Evolutionary conservation across 257 asterid genomes (phyloP).

Genomic region (Datura wrightii): DNA sequence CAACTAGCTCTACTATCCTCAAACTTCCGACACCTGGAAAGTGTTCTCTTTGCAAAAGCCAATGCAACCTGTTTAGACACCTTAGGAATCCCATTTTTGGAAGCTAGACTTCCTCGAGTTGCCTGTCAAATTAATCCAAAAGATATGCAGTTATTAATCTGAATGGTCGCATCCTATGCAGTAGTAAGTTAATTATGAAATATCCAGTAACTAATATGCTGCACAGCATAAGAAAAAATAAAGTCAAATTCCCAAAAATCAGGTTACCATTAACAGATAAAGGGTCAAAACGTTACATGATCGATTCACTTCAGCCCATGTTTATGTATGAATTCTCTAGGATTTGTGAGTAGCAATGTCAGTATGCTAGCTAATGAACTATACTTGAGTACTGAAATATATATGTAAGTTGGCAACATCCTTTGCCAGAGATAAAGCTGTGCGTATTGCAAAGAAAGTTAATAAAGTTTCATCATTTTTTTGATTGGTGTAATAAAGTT

Average conservation of each 20-base stretch:
- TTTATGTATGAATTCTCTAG: not conserved
- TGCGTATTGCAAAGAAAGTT: not conserved
- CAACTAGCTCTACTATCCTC: conserved; percentile 81
- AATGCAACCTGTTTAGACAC: conserved; percentile 79
- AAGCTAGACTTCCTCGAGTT: conserved; percentile 77
- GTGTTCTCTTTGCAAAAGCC: conserved; percentile 78
- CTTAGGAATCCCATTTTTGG: conserved; percentile 80
- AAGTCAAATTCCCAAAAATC: not conserved
- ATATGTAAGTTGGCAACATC: not conserved
- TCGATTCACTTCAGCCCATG: conserved; percentile 12
- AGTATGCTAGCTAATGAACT: not conserved
- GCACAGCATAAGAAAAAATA: not conserved
- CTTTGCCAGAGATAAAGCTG: not conserved
- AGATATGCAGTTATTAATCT: conserved; percentile 19
- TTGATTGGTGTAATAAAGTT: not conserved
- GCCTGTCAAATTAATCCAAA: conserved; percentile 68
- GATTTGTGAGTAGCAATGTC: conserved; percentile 23
- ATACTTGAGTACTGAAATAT: not conserved
- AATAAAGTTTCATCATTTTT: not conserved
- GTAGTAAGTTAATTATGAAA: not conserved
- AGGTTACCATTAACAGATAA: conserved; percentile 4
- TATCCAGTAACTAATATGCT: not conserved
- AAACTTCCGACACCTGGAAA: conserved; percentile 72
- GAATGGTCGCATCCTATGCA: not conserved
- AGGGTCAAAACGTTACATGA: conserved; percentile 10